Conservation (phyloP, 1,284 basidiomycete genomes). For the Ceratobasidium sp. region DNA sequence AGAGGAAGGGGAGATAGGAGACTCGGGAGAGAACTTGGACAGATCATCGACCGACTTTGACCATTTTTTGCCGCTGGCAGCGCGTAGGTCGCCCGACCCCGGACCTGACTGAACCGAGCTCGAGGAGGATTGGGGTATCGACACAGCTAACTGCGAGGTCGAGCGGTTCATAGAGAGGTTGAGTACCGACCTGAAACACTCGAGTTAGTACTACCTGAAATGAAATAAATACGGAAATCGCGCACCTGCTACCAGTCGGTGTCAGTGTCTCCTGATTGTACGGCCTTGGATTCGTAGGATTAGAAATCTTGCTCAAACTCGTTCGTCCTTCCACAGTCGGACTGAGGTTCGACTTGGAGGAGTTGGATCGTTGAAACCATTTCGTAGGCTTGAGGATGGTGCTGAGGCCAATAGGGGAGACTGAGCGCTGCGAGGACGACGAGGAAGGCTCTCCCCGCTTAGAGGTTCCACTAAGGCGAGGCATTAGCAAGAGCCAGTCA, state of each 20-base stretch:
- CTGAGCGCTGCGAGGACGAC: conserved; percentile 46
- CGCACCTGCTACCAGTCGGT: conserved; percentile 1
- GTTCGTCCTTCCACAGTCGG: conserved; percentile 18
- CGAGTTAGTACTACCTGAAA: conserved; percentile 40
- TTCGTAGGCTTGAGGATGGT: conserved; percentile 57
- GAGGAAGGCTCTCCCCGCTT: conserved; percentile 13
- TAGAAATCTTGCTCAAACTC: conserved; percentile 70
- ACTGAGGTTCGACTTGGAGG: conserved; percentile 20
- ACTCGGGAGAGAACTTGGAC: conserved; percentile 51
- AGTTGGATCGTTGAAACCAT: conserved; percentile 54
- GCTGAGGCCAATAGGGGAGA: conserved; percentile 53
- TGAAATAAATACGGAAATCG: neutral
- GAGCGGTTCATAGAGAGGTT: conserved; percentile 58
- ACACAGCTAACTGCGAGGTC: conserved; percentile 32
- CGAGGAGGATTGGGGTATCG: conserved; percentile 20
- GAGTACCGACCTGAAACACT: conserved; percentile 62
- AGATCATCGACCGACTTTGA: conserved; percentile 79
- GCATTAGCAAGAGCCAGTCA: neutral
- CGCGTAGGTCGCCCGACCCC: conserved; percentile 59
- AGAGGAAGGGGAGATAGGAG: conserved; percentile 47
- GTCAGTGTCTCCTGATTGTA: conserved; percentile 7
- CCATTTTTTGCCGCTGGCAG: conserved; percentile 71
- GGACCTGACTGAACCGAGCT: conserved; percentile 54
- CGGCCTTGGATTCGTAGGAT: conserved; percentile 76
- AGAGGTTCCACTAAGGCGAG: conserved; percentile 1